phyloP scores from a whole-genome alignment of 1,139 yeast genomes.

The Suhomyces wounanorum region DNA sequence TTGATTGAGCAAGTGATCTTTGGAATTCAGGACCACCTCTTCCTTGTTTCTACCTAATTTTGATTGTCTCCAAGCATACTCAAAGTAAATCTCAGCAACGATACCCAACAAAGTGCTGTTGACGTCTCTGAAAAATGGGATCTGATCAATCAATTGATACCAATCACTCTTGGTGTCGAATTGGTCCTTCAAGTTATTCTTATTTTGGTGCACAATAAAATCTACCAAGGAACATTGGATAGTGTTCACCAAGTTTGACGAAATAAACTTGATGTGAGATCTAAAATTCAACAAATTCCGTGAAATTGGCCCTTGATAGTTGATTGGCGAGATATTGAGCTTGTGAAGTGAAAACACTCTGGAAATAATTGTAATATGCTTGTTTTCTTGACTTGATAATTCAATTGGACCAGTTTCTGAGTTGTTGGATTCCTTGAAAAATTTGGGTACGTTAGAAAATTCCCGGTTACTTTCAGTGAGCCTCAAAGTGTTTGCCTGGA shows the following conservation, averaged over 20 bases:
- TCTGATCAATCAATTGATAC: constrained; percentile 53
- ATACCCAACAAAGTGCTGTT: constrained; percentile 50
- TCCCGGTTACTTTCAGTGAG: constrained; percentile 35
- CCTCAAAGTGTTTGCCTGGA: constrained; percentile 32
- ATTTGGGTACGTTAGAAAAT: constrained; percentile 37
- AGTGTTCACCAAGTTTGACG: constrained; percentile 53
- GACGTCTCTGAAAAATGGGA: constrained; percentile 61
- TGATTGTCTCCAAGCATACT: constrained; percentile 35
- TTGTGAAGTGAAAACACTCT: constrained; percentile 59
- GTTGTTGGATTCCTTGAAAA: constrained; percentile 30
- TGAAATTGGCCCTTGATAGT: constrained; percentile 71
- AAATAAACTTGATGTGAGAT: constrained; percentile 61
- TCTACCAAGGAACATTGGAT: constrained; percentile 55
- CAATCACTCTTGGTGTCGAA: constrained; percentile 52
- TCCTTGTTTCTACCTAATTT: constrained; percentile 30
- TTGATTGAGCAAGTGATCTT: constrained; percentile 38
- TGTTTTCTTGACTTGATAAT: constrained; percentile 31
- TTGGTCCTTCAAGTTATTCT: constrained; percentile 39
- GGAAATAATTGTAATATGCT: constrained; percentile 52
- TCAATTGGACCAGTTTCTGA: constrained; percentile 24
- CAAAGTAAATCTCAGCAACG: constrained; percentile 45
- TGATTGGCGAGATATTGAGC: constrained; percentile 56
- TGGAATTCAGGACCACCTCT: constrained; percentile 31
- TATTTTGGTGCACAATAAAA: constrained; percentile 57
- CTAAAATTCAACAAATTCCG: constrained; percentile 64